Conservation (phyloP, 805 yeast genomes). For the Teunomyces cretensis region DNA sequence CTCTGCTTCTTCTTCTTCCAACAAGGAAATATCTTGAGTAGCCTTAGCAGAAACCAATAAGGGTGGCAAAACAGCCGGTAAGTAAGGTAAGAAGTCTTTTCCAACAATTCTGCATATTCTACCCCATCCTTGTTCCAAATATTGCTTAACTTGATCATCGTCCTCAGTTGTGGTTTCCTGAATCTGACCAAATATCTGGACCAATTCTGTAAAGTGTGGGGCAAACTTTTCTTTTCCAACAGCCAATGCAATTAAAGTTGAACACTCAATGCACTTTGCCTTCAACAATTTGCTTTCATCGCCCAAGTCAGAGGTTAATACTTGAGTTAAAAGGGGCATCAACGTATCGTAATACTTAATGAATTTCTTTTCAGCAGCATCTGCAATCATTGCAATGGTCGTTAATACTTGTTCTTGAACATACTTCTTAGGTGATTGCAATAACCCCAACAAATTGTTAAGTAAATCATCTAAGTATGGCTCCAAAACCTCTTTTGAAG, state of each 20-base stretch:
- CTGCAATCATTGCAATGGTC: constrained; percentile 95
- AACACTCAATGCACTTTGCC: constrained; percentile 94
- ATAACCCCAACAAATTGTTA: constrained; percentile 66
- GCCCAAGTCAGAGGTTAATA: constrained; percentile 75
- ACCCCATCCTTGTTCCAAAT: constrained; percentile 94
- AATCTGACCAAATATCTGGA: constrained; percentile 66
- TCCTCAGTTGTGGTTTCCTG: constrained; percentile 58
- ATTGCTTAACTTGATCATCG: constrained; percentile 89
- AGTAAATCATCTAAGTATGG: constrained; percentile 88
- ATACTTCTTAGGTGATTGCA: constrained; percentile 84
- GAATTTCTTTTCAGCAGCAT: constrained; percentile 87
- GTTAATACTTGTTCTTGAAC: constrained; percentile 97
- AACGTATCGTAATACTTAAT: constrained; percentile 90
- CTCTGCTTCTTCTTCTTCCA: constrained; percentile 87
- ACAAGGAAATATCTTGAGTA: constrained; percentile 80
- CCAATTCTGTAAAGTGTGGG: constrained; percentile 71
- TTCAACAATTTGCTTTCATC: constrained; percentile 75
- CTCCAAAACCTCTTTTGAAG: constrained; percentile 80
- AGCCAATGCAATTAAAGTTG: constrained; percentile 90
- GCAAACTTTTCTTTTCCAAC: constrained; percentile 89
- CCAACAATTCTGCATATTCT: constrained; percentile 87
- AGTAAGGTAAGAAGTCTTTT: constrained; percentile 76
- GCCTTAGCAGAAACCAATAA: constrained; percentile 82
- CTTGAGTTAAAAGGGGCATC: constrained; percentile 84
- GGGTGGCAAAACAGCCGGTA: constrained; percentile 88